Evolutionary conservation across 768 basidiomycete species (phyloP).

Genomic region (Rhodocollybia butyracea): DNA sequence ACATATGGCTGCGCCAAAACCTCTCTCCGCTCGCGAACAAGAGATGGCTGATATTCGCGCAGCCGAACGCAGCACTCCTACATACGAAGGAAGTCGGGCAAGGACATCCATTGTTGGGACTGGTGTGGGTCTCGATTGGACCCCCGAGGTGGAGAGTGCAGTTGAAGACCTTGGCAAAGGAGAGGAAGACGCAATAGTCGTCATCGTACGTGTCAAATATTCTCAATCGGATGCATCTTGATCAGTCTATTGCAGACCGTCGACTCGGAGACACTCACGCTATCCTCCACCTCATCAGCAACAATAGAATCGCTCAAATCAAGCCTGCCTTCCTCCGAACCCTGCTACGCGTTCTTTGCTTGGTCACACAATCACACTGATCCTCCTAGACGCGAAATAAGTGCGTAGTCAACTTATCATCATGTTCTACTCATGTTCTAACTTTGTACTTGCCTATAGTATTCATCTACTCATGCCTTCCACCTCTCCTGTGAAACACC

Average conservation of each 20-base stretch:
- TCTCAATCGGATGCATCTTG: not conserved
- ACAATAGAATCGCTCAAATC: constrained; percentile 42
- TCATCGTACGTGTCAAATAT: constrained; percentile 51
- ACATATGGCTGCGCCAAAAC: constrained; percentile 74
- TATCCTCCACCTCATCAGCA: constrained; percentile 38
- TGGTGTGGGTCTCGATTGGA: constrained; percentile 68
- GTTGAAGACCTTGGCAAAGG: constrained; percentile 52
- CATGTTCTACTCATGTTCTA: not conserved
- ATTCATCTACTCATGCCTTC: constrained; percentile 93
- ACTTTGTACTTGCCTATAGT: constrained; percentile 37
- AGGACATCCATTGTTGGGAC: constrained; percentile 55
- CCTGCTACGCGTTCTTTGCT: constrained; percentile 67
- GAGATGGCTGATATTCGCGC: constrained; percentile 76
- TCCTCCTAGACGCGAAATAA: constrained; percentile 51
- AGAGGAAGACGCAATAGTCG: constrained; percentile 51
- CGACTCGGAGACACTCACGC: constrained; percentile 60
- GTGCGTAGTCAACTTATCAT: constrained; percentile 33
- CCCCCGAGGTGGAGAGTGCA: constrained; percentile 58
- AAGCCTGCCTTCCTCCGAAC: constrained; percentile 52
- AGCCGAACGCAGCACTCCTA: constrained; percentile 61
- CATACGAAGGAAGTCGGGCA: constrained; percentile 57
- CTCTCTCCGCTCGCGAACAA: constrained; percentile 77
- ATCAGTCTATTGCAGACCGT: constrained; percentile 48
- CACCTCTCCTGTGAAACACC: constrained; percentile 72
- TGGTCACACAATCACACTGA: constrained; percentile 48